Conservation (phyloP, 2,329 filamentous ascomycete genomes). For the Aspergillus candidus region DNA sequence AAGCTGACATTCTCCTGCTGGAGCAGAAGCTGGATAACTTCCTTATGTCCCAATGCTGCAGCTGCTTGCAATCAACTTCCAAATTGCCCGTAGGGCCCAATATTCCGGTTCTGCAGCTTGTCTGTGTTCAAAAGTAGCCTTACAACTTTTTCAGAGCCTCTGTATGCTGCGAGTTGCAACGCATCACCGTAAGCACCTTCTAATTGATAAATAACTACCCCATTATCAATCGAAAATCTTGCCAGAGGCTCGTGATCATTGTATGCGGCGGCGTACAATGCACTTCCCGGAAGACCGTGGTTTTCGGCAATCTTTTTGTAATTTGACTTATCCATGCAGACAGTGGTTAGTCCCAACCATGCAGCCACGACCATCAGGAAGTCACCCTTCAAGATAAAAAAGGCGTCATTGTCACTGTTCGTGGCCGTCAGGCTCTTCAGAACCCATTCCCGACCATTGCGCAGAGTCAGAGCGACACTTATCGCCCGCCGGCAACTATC, state of each 20-base stretch:
- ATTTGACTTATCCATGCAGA: neutral
- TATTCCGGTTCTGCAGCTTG: neutral
- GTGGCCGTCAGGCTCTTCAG: neutral
- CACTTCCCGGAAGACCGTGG: neutral
- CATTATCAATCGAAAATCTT: neutral
- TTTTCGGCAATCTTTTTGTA: neutral
- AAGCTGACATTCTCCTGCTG: neutral
- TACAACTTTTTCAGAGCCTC: neutral
- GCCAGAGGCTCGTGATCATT: neutral
- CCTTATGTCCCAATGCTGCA: slow-evolving; percentile 2
- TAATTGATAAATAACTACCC: neutral
- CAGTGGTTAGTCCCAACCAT: slow-evolving; percentile 1
- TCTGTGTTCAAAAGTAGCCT: neutral
- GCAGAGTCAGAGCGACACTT: neutral
- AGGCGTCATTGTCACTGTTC: neutral
- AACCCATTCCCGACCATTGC: neutral
- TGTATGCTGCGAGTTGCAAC: slow-evolving; percentile 4
- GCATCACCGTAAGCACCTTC: slow-evolving; percentile 3
- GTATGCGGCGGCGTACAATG: slow-evolving; percentile 2
- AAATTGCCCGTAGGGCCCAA: neutral
- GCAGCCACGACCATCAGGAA: neutral
- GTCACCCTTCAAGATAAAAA: neutral
- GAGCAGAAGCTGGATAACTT: neutral
- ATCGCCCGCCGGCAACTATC: neutral
- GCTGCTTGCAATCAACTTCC: slow-evolving; percentile 2